Evolutionary conservation across 108 stramenopile species (phyloP), one percentile per base, ranked within the genome.

Genomic region (Chaetoceros muelleri): DNA sequence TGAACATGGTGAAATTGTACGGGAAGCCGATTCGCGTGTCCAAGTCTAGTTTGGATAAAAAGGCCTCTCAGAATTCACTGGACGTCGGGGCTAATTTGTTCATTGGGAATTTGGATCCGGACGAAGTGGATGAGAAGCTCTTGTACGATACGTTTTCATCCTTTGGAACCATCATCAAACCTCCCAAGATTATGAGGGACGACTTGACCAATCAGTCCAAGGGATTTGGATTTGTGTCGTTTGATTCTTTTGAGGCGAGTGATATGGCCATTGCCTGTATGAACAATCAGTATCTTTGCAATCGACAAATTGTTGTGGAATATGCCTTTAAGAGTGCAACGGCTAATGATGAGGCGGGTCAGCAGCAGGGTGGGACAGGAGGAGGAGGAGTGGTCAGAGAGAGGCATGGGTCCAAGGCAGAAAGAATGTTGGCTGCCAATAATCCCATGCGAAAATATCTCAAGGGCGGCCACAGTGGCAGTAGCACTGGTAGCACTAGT

Each of bases 31-130:
- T 99, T 24, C 74, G 93, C 0, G 94, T 99, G 18, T 86, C 78
- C 61, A 96, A 96, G 59, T 75, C 84, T n/a, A 67, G 74, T 25
- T 67, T 91, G 52, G 90, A 96, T 67, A 85, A 82, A 68, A 88
- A 94, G 59, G 44, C 46, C 20, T 78, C 78, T 2, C 78, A 72
- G 30, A 55, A 70, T 22, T 60, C 58, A 0, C 47, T 61, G 26
- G 97, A 96, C 53, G 93, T 99, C 0, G 99, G 99, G 10, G 99
- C 99, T 8, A 99, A 99, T 70, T 76, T 99, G 24, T 99, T 97
- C 62, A 71, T 99, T 30, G 99, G 99, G 1, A 95, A 96, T 69
- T 67, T 99, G 34, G 96, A 96, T 62, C 90, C 90, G 2, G 24
- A 53, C 0, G 93, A 95, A 60, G 97, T 97, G 44, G 96, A 98